phyloP scores from a whole-genome alignment of 2,329 filamentous ascomycete genomes.

The Fusarium sp. region DNA sequence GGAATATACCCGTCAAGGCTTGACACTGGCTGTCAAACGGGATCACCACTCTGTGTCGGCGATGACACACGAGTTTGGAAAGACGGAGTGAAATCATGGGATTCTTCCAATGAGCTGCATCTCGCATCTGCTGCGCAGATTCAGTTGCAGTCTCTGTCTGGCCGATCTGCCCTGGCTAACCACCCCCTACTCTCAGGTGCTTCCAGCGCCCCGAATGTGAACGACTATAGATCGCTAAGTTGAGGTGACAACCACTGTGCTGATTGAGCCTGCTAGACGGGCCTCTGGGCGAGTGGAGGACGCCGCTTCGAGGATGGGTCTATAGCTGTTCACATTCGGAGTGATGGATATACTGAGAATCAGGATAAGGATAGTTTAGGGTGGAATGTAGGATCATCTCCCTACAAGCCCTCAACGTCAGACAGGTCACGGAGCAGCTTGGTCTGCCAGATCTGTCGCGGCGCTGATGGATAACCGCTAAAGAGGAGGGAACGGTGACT shows the following conservation, averaged over 20 bases:
- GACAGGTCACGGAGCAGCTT: constrained; percentile 29
- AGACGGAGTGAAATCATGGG: constrained; percentile 46
- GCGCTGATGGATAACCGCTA: constrained; percentile 27
- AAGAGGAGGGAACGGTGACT: constrained; percentile 31
- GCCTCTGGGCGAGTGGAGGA: constrained; percentile 32
- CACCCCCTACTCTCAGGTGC: constrained; percentile 8
- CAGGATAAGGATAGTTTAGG: constrained; percentile 31
- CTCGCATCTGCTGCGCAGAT: constrained; percentile 49
- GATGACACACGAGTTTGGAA: constrained; percentile 42
- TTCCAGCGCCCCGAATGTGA: constrained; percentile 12
- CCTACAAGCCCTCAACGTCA: constrained; percentile 39
- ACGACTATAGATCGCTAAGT: constrained; percentile 28
- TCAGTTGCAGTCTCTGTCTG: constrained; percentile 43
- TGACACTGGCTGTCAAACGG: constrained; percentile 60
- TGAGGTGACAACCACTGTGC: constrained; percentile 32
- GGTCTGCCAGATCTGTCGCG: constrained; percentile 27
- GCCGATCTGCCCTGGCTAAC: constrained; percentile 33
- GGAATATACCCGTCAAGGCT: constrained; percentile 52
- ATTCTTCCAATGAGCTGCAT: constrained; percentile 48
- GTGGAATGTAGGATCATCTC: constrained; percentile 46
- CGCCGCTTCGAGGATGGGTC: constrained; percentile 36
- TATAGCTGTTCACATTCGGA: constrained; percentile 29
- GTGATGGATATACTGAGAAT: constrained; percentile 12
- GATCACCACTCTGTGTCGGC: constrained; percentile 43
- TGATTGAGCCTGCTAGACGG: constrained; percentile 43